phyloP scores from a whole-genome alignment of 106 monocot genomes.

The Dendrobium catenatum region DNA sequence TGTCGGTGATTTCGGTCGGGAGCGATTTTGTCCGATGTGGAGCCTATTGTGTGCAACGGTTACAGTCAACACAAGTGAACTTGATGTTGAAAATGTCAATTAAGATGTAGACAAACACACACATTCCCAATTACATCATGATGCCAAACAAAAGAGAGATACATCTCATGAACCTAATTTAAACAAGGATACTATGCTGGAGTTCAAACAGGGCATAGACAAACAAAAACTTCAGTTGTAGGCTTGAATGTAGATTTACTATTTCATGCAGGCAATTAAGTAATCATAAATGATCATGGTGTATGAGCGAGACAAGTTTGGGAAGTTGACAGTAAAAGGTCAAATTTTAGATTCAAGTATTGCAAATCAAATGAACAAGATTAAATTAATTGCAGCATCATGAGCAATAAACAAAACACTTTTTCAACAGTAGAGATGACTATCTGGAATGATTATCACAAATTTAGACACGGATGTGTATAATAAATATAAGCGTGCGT shows the following conservation, averaged over 20 bases:
- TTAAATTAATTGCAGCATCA: neutral
- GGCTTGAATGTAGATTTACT: neutral
- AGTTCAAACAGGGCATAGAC: neutral
- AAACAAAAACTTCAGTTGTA: neutral
- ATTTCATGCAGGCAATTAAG: neutral
- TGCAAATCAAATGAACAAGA: neutral
- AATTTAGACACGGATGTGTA: neutral
- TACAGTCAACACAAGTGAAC: too few relatives aligned
- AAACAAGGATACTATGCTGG: neutral
- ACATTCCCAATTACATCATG: neutral
- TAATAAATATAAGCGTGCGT: neutral
- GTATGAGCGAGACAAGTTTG: neutral
- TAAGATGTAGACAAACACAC: neutral
- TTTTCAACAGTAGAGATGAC: neutral
- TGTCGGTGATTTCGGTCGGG: too few relatives aligned
- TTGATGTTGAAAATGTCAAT: neutral
- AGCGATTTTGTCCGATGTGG: too few relatives aligned
- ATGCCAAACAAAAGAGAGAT: neutral
- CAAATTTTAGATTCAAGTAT: neutral
- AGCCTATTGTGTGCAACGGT: too few relatives aligned
- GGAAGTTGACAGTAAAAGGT: neutral
- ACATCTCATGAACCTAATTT: neutral
- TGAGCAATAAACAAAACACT: neutral
- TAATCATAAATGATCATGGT: neutral
- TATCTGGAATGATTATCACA: neutral